A percentile compares a stretch with the other conserved stretches of the same genome.
phyloP scores from a whole-genome alignment of 1,284 basidiomycete species.

The Ceratobasidium sp. region DNA sequence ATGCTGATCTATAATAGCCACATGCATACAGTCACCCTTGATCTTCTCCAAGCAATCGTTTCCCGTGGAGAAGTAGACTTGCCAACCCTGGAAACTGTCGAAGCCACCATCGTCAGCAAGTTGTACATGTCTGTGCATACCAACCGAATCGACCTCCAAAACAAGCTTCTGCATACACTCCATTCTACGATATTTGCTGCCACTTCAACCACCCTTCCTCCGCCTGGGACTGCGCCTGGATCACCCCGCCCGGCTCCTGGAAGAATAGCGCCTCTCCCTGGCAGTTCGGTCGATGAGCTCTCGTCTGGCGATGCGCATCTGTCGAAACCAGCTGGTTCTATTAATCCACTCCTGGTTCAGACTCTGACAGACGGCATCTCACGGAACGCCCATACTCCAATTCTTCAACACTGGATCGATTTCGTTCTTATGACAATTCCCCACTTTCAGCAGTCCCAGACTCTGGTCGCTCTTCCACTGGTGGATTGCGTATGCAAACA shows the following conservation, averaged over 20 bases:
- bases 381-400: slow-evolving; percentile 69
- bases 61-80: slow-evolving; percentile 77
- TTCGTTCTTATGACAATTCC: slow-evolving; percentile 91
- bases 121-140: slow-evolving; percentile 76
- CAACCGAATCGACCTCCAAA: slow-evolving; percentile 79
- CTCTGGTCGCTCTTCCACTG: slow-evolving; percentile 74
- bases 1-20: slow-evolving; percentile 68
- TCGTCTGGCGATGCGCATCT: slow-evolving; percentile 3
- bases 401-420: slow-evolving; percentile 95
- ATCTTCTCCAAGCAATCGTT: slow-evolving; percentile 82
- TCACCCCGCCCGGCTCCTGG: slow-evolving; percentile 29
- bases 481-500: slow-evolving; percentile 83
- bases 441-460: slow-evolving; percentile 75
- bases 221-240: background rate
- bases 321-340: slow-evolving; percentile 45
- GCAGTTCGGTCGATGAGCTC: slow-evolving; percentile 21
- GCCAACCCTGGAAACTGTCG: slow-evolving; percentile 66
- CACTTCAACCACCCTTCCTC: slow-evolving; percentile 16
- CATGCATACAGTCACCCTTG: slow-evolving; percentile 77
- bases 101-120: slow-evolving; percentile 75
- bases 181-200: slow-evolving; percentile 74
- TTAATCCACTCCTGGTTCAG: slow-evolving; percentile 69
- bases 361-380: slow-evolving; percentile 83
- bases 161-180: slow-evolving; percentile 89
- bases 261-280: slow-evolving; percentile 33